These are phyloP conservation scores for Capronia epimyces DNA, from an alignment of 2,329 filamentous ascomycete species.

Conservation along the genomic window DNA sequence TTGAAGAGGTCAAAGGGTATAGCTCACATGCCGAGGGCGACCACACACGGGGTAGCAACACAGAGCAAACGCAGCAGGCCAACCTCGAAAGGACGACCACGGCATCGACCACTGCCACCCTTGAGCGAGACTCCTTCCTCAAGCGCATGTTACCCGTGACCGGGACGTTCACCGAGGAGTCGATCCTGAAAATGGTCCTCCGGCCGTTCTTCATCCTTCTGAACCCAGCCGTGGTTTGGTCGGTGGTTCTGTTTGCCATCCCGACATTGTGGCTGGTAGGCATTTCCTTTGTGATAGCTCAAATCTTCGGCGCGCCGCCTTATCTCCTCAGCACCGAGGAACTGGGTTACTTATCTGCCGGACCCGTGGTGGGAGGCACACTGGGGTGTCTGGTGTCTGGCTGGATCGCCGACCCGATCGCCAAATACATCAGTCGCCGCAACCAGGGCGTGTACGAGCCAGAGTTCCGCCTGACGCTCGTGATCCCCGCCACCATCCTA, in stretches of 20 bases:
- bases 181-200: conserved; percentile 1
- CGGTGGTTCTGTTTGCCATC: not conserved
- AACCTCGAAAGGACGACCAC: not conserved
- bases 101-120: not conserved
- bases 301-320: conserved; percentile 30
- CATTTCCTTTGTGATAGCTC: conserved; percentile 20
- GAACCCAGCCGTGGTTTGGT: conserved; percentile 27
- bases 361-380: conserved; percentile 7
- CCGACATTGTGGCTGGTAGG: not conserved
- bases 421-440: conserved; percentile 36
- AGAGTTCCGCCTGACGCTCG: conserved; percentile 25
- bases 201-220: conserved; percentile 19
- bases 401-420: conserved; percentile 30
- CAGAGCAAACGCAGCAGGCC: not conserved
- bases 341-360: conserved; percentile 26
- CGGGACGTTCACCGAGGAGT: not conserved
- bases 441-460: conserved; percentile 38
- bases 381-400: conserved; percentile 37
- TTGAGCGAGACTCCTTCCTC: not conserved
- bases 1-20: conserved; percentile 3
- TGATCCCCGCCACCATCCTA: conserved; percentile 19
- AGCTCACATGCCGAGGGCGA: not conserved
- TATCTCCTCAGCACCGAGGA: conserved; percentile 29
- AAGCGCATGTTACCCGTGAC: conserved; percentile 1
- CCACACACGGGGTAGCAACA: not conserved